Conservation (phyloP, 495 filamentous ascomycete genomes). For the Penicillium dipodomyicola region DNA sequence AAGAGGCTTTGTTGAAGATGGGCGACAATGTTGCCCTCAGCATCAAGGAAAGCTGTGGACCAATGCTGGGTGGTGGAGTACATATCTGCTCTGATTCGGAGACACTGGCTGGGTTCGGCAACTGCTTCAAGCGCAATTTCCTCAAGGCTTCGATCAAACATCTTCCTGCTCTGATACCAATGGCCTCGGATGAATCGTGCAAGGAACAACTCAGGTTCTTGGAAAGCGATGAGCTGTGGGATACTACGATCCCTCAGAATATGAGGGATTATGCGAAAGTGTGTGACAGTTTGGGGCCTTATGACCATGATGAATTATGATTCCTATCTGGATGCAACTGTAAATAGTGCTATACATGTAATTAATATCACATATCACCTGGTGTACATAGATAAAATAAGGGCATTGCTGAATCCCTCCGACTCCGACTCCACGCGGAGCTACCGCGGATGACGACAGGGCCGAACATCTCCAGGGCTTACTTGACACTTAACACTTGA, state of each 20-base stretch:
- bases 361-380: neutral
- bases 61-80: constrained; percentile 33
- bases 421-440: constrained; percentile 4
- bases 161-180: constrained; percentile 35
- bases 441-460: constrained; percentile 20
- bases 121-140: constrained; percentile 45
- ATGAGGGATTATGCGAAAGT: constrained; percentile 45
- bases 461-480: constrained; percentile 7
- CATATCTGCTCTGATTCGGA: constrained; percentile 41
- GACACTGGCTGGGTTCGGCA: constrained; percentile 41
- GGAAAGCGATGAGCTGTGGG: constrained; percentile 39
- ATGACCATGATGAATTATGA: constrained; percentile 30
- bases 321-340: neutral
- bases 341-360: constrained; percentile 1
- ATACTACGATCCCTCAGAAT: constrained; percentile 41
- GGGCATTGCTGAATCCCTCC: neutral
- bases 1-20: constrained; percentile 37
- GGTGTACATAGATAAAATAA: no score
- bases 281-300: constrained; percentile 30
- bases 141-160: constrained; percentile 37
- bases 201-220: constrained; percentile 37
- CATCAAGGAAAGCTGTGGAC: constrained; percentile 39
- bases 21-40: constrained; percentile 43
- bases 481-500: neutral
- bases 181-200: constrained; percentile 42